Percentiles rank a stretch among this genome's conserved stretches.
These are phyloP conservation scores for Lentinula guzmanii DNA, from an alignment of 768 basidiomycete species.

Conservation along the genomic window DNA sequence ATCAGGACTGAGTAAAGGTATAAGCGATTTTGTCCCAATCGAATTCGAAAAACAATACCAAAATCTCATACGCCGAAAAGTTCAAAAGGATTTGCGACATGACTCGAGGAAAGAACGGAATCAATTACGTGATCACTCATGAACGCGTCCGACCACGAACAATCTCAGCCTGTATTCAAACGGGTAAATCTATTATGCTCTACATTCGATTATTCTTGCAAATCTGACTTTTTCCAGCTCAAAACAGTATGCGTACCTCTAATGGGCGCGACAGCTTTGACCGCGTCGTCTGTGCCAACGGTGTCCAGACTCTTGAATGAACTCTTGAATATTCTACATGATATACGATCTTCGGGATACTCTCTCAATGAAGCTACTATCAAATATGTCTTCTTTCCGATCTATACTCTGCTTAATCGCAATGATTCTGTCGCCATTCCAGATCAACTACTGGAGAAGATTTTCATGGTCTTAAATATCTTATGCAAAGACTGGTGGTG, in stretches of 20 bases:
- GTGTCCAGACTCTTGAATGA: slow-evolving; percentile 48
- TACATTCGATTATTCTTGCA: background rate
- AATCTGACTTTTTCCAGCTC: slow-evolving; percentile 25
- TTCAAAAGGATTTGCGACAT: background rate
- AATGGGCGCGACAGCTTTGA: slow-evolving; percentile 62
- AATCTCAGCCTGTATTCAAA: slow-evolving; percentile 28
- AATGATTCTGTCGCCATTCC: slow-evolving; percentile 66
- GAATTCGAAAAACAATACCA: background rate
- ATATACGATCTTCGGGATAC: slow-evolving; percentile 28
- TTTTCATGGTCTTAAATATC: slow-evolving; percentile 51
- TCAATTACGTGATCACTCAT: slow-evolving; percentile 1
- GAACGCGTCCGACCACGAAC: slow-evolving; percentile 15
- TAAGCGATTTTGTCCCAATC: background rate
- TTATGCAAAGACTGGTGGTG: slow-evolving; percentile 83
- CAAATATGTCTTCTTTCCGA: slow-evolving; percentile 82
- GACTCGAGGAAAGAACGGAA: background rate
- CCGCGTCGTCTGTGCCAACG: slow-evolving; percentile 42
- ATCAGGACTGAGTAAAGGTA: background rate
- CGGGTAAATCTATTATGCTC: slow-evolving; percentile 20
- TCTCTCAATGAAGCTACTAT: slow-evolving; percentile 54
- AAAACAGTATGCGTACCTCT: slow-evolving; percentile 81
- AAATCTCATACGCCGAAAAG: background rate
- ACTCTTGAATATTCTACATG: slow-evolving; percentile 43
- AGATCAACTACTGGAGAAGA: slow-evolving; percentile 71
- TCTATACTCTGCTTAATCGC: slow-evolving; percentile 78